These are phyloP conservation scores for Brassica balearica DNA, from an alignment of 441 rosid species.

Conservation along the genomic window DNA sequence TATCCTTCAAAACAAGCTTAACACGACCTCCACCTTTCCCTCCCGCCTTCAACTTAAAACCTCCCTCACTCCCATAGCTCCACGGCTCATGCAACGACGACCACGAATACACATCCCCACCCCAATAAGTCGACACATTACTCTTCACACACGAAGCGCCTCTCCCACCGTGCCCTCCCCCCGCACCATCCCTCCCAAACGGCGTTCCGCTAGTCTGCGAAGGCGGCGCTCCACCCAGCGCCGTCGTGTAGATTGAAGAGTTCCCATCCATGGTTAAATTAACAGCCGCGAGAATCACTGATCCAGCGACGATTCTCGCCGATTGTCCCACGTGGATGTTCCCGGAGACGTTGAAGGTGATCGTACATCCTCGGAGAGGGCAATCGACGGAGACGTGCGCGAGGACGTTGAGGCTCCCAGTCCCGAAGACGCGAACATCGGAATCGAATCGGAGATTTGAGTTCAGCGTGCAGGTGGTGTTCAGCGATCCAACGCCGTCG, in stretches of 20 bases:
- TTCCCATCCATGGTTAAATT: slow-evolving; percentile 67
- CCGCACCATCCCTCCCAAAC: slow-evolving; percentile 79
- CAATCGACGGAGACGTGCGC: slow-evolving; percentile 76
- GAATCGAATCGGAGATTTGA: slow-evolving; percentile 71
- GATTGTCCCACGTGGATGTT: slow-evolving; percentile 77
- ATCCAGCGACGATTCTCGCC: slow-evolving; percentile 73
- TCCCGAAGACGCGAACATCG: slow-evolving; percentile 71
- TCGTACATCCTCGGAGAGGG: slow-evolving; percentile 70
- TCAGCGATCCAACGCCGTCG: slow-evolving; percentile 88
- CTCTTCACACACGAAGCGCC: slow-evolving; percentile 93
- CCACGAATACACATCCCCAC: slow-evolving; percentile 99
- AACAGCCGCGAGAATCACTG: slow-evolving; percentile 69
- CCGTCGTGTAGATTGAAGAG: slow-evolving; percentile 81
- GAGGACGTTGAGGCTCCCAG: slow-evolving; percentile 81
- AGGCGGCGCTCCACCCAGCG: slow-evolving; percentile 88
- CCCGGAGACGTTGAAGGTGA: slow-evolving; percentile 80
- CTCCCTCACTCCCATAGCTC: slow-evolving; percentile 98
- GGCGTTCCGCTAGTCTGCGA: slow-evolving; percentile 99
- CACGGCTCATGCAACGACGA: slow-evolving; percentile 84
- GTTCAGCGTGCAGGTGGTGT: slow-evolving; percentile 83
- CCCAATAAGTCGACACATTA: slow-evolving; percentile 78
- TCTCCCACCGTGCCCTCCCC: slow-evolving; percentile 99
- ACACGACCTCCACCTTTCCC: slow-evolving; percentile 97
- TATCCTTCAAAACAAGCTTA: slow-evolving; percentile 64
- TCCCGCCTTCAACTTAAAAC: slow-evolving; percentile 66